phyloP scores from a whole-genome alignment of 2,329 filamentous ascomycete genomes.

The Aspergillus transmontanensis region DNA sequence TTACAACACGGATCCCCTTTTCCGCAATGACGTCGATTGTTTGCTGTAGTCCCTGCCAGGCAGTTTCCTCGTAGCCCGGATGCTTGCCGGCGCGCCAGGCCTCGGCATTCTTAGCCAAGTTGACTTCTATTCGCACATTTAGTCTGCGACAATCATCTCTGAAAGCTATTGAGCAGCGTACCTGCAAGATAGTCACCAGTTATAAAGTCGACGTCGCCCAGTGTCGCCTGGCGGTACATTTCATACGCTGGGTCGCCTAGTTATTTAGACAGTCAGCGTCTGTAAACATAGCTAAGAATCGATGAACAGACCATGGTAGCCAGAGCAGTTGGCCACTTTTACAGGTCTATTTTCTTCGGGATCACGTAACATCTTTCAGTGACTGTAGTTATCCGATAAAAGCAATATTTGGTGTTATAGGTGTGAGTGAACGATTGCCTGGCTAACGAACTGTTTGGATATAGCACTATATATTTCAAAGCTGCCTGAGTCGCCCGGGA shows the following conservation, averaged over 20 bases:
- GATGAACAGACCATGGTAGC: constrained; percentile 26
- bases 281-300: neutral
- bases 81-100: constrained; percentile 44
- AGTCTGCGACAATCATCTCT: neutral
- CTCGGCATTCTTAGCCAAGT: constrained; percentile 50
- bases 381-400: no score
- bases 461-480: neutral
- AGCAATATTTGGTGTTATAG: neutral
- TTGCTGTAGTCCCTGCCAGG: constrained; percentile 53
- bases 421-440: neutral
- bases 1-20: constrained; percentile 56
- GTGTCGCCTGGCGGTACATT: constrained; percentile 40
- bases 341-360: constrained; percentile 24
- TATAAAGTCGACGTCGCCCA: constrained; percentile 52
- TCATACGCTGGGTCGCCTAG: constrained; percentile 38
- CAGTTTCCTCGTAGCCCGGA: constrained; percentile 49
- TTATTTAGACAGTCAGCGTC: neutral
- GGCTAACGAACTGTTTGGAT: no score
- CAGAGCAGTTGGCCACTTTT: constrained; percentile 39
- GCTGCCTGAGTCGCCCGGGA: neutral
- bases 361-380: constrained; percentile 1
- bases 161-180: constrained; percentile 21
- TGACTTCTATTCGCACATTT: constrained; percentile 38
- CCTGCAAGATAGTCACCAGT: constrained; percentile 57
- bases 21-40: constrained; percentile 50